Conservation (phyloP, 345 rosid genomes). For the Syzygium aromaticum region DNA sequence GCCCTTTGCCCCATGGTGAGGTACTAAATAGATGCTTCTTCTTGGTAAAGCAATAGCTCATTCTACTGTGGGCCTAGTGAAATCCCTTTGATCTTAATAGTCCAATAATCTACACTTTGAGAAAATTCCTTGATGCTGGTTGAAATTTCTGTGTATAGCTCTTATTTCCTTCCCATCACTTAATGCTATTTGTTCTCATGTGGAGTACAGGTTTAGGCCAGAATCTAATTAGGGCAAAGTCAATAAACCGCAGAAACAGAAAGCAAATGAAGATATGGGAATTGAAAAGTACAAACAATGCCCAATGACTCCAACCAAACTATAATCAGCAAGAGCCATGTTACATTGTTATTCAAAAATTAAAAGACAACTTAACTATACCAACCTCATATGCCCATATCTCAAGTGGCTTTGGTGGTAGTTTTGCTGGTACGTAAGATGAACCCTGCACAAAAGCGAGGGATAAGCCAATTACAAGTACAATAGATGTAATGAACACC, state of each 20-base stretch:
- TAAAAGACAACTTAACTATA: neutral
- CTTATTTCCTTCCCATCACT: neutral
- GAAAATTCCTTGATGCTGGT: neutral
- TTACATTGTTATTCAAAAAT: neutral
- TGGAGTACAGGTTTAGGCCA: neutral
- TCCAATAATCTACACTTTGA: neutral
- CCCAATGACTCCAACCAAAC: neutral
- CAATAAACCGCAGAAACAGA: neutral
- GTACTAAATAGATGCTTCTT: neutral
- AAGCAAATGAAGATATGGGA: neutral
- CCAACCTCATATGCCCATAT: conserved; percentile 86
- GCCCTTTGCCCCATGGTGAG: neutral
- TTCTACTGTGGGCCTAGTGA: neutral
- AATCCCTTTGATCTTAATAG: neutral
- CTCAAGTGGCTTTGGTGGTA: conserved; percentile 85
- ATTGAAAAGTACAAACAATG: neutral
- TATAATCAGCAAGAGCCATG: neutral
- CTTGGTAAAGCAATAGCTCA: neutral
- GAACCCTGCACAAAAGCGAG: conserved; percentile 44
- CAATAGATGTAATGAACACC: neutral
- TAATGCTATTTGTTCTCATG: neutral
- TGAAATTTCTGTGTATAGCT: neutral
- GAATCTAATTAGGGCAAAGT: neutral
- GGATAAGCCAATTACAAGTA: neutral
- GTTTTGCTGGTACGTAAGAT: conserved; percentile 58